These are phyloP conservation scores for Linderniella brevidens DNA, from an alignment of 257 asterid genomes.

Conservation along the genomic window DNA sequence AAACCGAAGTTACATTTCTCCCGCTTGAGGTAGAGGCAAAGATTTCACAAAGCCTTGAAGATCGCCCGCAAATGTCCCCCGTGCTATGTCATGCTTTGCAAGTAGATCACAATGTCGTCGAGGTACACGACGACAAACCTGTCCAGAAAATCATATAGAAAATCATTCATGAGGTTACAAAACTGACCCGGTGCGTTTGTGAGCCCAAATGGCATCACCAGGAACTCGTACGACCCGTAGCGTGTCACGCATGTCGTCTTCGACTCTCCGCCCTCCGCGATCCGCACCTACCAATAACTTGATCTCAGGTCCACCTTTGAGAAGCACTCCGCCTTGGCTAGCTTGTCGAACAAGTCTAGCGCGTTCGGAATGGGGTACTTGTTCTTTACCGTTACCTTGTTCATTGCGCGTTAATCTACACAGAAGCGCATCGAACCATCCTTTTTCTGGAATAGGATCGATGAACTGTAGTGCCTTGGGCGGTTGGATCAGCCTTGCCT, in stretches of 20 bases:
- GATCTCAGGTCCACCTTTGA: slow-evolving; percentile 1
- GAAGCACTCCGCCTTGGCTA: slow-evolving; percentile 1
- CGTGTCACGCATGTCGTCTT: slow-evolving; percentile 1
- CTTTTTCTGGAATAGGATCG: not conserved
- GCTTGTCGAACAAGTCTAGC: not conserved
- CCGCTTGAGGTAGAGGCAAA: too few species aligned
- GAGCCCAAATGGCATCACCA: not conserved
- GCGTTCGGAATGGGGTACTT: not conserved
- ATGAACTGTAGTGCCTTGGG: not conserved
- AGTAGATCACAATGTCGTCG: not conserved
- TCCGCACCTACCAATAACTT: not conserved
- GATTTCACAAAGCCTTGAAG: too few species aligned
- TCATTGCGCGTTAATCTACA: not conserved
- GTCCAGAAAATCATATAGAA: not conserved
- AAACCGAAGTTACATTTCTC: too few species aligned
- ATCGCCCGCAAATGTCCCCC: too few species aligned
- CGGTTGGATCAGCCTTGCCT: not conserved
- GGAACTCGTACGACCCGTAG: not conserved
- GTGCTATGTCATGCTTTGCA: too few species aligned
- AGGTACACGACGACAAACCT: slow-evolving; percentile 2
- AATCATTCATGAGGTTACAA: not conserved
- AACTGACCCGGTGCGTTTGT: not conserved
- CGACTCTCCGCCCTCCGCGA: slow-evolving; percentile 1
- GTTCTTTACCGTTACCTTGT: not conserved
- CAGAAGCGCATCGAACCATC: not conserved